Conservation (phyloP, 257 asterid species). For the Plantago major region DNA sequence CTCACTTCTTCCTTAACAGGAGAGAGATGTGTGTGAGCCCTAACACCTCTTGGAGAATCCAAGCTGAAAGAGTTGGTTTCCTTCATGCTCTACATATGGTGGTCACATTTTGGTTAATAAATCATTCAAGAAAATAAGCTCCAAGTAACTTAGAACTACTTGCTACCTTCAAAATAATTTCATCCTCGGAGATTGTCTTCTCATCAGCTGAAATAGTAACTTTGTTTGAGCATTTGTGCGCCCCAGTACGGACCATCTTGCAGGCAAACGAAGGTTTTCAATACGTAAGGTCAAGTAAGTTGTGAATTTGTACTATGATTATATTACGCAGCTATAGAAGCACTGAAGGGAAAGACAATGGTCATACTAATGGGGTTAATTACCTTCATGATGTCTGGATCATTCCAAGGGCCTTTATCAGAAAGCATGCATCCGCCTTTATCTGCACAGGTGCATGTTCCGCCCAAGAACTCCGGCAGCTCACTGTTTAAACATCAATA, state of each 20-base stretch:
- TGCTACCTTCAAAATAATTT: conserved; percentile 23
- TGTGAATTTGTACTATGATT: too few species aligned
- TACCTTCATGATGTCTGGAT: conserved; percentile 82
- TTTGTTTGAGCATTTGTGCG: conserved; percentile 69
- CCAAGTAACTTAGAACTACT: not conserved
- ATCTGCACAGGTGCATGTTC: conserved; percentile 85
- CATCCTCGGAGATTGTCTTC: conserved; percentile 52
- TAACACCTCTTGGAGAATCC: conserved; percentile 28
- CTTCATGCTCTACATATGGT: conserved; percentile 20
- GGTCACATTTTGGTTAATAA: not conserved
- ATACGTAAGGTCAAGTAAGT: too few species aligned
- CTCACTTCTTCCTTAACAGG: conserved; percentile 67
- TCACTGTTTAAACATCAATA: conserved; percentile 51
- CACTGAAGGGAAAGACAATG: not conserved
- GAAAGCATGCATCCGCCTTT: conserved; percentile 91
- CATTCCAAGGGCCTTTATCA: conserved; percentile 99
- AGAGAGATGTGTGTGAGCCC: conserved; percentile 40
- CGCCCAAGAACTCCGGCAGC: conserved; percentile 96
- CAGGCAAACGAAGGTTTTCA: conserved; percentile 6
- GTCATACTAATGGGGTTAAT: too few species aligned
- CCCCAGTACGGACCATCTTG: conserved; percentile 81
- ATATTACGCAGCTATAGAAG: not conserved
- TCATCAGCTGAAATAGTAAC: conserved; percentile 39
- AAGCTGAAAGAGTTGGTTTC: conserved; percentile 26
- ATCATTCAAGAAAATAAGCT: not conserved